Evolutionary conservation across 768 basidiomycete species (phyloP).

Genomic region (Boletellus emodensis): DNA sequence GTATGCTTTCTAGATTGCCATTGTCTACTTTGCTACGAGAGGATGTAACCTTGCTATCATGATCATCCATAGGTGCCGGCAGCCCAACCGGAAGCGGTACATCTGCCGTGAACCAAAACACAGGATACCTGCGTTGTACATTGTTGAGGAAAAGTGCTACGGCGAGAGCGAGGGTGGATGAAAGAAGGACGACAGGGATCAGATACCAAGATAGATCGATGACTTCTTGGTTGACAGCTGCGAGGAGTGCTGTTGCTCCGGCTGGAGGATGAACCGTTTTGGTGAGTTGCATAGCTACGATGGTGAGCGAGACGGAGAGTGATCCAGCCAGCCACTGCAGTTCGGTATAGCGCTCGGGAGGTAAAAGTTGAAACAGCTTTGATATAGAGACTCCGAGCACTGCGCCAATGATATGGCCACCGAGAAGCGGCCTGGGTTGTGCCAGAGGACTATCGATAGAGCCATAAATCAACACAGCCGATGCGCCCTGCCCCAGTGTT

Average conservation of each 20-base stretch:
- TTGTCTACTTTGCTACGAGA: neutral
- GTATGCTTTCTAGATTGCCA: neutral
- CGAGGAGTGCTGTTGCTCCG: constrained; percentile 53
- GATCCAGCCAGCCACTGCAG: constrained; percentile 39
- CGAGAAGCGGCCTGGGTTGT: constrained; percentile 49
- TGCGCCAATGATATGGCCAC: constrained; percentile 40
- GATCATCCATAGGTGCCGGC: neutral
- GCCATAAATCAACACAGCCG: constrained; percentile 53
- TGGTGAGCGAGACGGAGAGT: constrained; percentile 38
- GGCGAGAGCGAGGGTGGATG: constrained; percentile 39
- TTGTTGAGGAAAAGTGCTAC: constrained; percentile 50
- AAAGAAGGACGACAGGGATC: constrained; percentile 48
- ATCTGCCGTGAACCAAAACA: constrained; percentile 40
- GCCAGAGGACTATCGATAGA: constrained; percentile 49
- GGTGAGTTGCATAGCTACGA: constrained; percentile 52
- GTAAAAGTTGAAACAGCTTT: constrained; percentile 47
- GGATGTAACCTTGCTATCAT: neutral
- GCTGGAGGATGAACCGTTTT: constrained; percentile 53
- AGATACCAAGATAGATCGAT: constrained; percentile 50
- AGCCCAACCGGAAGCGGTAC: neutral
- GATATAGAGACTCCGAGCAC: constrained; percentile 47
- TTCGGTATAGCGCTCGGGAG: constrained; percentile 41
- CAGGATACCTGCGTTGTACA: constrained; percentile 44
- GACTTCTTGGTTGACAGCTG: constrained; percentile 40
- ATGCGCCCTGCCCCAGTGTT: constrained; percentile 43